Conservation (phyloP, 352 stramenopile genomes). For the Aphanomyces astaci region DNA sequence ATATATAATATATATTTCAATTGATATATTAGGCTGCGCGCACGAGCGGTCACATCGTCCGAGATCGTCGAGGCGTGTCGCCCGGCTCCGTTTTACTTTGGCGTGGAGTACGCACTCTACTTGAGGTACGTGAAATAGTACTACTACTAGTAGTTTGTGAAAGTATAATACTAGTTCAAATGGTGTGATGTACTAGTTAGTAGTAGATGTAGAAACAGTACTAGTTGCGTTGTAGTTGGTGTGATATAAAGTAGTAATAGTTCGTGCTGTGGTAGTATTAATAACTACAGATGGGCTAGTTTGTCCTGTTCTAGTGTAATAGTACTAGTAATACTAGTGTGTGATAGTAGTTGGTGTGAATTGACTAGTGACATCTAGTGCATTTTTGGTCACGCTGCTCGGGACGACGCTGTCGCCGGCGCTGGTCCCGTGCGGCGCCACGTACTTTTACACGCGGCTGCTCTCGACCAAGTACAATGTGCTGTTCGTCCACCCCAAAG, state of each 20-base stretch:
- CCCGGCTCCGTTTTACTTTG: conserved; percentile 55
- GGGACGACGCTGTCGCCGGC: conserved; percentile 64
- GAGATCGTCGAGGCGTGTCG: conserved; percentile 41
- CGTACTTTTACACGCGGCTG: conserved; percentile 73
- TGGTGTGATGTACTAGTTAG: too few species aligned
- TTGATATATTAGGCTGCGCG: background rate
- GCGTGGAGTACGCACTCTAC: conserved; percentile 67
- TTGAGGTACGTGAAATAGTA: conserved; percentile 27
- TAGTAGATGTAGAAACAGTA: too few species aligned
- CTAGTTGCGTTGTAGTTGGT: too few species aligned
- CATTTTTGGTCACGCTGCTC: conserved; percentile 61
- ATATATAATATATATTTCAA: background rate
- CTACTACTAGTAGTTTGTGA: too few species aligned
- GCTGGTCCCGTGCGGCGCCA: conserved; percentile 59
- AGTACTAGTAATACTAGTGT: too few species aligned
- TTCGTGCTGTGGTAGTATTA: too few species aligned
- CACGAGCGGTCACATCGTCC: conserved; percentile 45
- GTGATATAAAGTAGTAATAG: too few species aligned
- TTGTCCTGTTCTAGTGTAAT: too few species aligned
- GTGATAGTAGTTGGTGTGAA: too few species aligned
- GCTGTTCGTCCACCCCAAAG: conserved; percentile 66
- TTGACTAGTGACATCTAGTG: too few species aligned
- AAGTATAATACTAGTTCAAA: too few species aligned
- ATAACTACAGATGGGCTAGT: too few species aligned
- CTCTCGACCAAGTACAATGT: conserved; percentile 72